Conservation (phyloP, 2,329 filamentous ascomycete genomes). For the Podosphaera leucotricha region DNA sequence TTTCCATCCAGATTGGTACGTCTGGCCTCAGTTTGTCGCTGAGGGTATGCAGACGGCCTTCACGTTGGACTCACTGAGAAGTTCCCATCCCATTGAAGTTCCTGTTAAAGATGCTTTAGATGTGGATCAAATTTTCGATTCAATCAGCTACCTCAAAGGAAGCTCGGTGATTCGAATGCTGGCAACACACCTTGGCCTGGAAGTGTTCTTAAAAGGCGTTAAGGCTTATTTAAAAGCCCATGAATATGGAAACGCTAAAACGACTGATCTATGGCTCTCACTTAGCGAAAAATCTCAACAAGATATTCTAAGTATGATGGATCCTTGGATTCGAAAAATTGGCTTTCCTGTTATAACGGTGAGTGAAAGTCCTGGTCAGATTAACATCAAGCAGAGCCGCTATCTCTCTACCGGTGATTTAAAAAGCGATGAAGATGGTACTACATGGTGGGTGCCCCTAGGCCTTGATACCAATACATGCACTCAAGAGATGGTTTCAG, state of each 20-base stretch:
- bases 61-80: constrained; percentile 66
- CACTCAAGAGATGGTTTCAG: constrained; percentile 33
- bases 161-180: constrained; percentile 95
- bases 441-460: constrained; percentile 88
- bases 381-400: constrained; percentile 62
- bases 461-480: constrained; percentile 56
- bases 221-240: constrained; percentile 73
- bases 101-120: constrained; percentile 82
- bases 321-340: constrained; percentile 85
- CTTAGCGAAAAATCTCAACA: constrained; percentile 69
- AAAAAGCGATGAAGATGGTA: constrained; percentile 73
- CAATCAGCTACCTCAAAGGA: constrained; percentile 90
- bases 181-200: constrained; percentile 65
- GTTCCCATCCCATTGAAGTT: constrained; percentile 90
- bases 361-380: constrained; percentile 58
- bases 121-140: constrained; percentile 94
- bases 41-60: constrained; percentile 88
- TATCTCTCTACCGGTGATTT: constrained; percentile 86
- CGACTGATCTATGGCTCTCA: constrained; percentile 73
- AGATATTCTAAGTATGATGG: constrained; percentile 72
- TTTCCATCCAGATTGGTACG: constrained; percentile 88
- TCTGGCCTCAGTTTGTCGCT: constrained; percentile 93
- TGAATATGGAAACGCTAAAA: constrained; percentile 75
- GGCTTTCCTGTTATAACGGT: constrained; percentile 82
- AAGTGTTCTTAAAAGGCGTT: constrained; percentile 78